Percentiles rank a stretch among this genome's conserved stretches.
Conservation (phyloP, 2,329 filamentous ascomycete species). For the Cercospora zeae-maydis region DNA sequence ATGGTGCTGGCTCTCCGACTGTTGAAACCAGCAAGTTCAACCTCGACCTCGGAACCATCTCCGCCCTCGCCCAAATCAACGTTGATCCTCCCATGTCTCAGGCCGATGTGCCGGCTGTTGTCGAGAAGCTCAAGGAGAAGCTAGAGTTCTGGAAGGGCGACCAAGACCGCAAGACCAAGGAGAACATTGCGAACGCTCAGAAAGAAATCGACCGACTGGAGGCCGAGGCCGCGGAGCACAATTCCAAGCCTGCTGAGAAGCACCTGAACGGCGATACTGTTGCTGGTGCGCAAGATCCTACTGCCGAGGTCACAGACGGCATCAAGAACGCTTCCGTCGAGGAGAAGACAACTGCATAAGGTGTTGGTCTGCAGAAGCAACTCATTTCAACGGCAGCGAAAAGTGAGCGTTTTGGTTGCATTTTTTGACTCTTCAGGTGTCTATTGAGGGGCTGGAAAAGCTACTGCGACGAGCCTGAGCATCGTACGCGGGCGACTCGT, state of each 20-base stretch:
- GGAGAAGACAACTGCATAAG: conserved; percentile 39
- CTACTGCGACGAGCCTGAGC: background rate
- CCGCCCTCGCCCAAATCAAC: conserved; percentile 79
- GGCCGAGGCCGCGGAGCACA: conserved; percentile 58
- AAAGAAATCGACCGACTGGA: conserved; percentile 87
- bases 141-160: conserved; percentile 86
- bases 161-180: conserved; percentile 83
- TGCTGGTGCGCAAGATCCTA: conserved; percentile 56
- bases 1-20: conserved; percentile 53
- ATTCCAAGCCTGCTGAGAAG: conserved; percentile 46
- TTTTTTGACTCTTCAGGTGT: background rate
- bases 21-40: conserved; percentile 63
- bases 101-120: conserved; percentile 70
- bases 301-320: conserved; percentile 56
- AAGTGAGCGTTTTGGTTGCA: conserved; percentile 12
- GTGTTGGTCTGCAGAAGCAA: conserved; percentile 10
- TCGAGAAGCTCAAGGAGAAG: conserved; percentile 92
- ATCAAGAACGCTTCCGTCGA: conserved; percentile 60
- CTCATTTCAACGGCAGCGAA: background rate
- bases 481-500: background rate
- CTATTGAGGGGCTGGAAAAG: conserved; percentile 3
- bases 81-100: conserved; percentile 86
- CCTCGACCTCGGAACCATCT: conserved; percentile 84
- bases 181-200: conserved; percentile 93
- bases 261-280: conserved; percentile 52